Evolutionary conservation across 129 eudicot genomes (phyloP), one percentile per base, ranked within the genome.

Genomic region (Chrysanthemum seticuspe): DNA sequence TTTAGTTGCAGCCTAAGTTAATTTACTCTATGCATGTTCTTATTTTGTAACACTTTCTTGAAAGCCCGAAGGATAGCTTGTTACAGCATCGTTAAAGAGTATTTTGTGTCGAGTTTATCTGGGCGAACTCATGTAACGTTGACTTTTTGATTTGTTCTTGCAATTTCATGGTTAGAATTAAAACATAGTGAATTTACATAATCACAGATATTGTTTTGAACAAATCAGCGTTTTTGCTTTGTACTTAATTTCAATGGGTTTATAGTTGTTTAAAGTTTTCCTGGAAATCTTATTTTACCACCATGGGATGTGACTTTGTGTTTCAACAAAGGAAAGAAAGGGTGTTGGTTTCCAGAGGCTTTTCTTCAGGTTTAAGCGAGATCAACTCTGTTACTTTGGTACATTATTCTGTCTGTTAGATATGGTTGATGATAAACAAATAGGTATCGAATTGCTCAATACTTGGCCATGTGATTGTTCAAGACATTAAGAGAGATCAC

Each of bases 1-100:
- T 84, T 73, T 92, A 72, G 92, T 92, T 76, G 96, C 92, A 23
- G 80, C 92, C 0, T 92, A 76, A 82, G 56, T 69, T 70, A 71
- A 31, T 59, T 18, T 40, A 60, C 65, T 34, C 3, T 6, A 23
- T 10, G 45, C 50, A 40, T 54, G 62, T 52, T 44, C 15, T 53
- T 36, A 57, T 75, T 71, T 73, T 84, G 81, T 85, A 81, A 76
- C 70, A 77, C 68, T 78, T 25, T 78, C 71, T 68, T 50, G 10
- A 60, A 16, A 57, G 70, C 77, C 74, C 67, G 10, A 19, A 63
- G 53, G 66, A 76, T 73, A 62, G 74, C 65, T 44, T 15, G 34
- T 52, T 50, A 62, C 63, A 8, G 27, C 23, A 65, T 34, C 40
- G 62, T 62, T 51, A 31, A 74, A 53, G 65, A 40, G 79, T 67